A percentile compares a stretch with the other conserved stretches of the same genome.
These are phyloP conservation scores for Fusarium napiforme DNA, from an alignment of 2,329 filamentous ascomycete genomes.

Conservation along the genomic window DNA sequence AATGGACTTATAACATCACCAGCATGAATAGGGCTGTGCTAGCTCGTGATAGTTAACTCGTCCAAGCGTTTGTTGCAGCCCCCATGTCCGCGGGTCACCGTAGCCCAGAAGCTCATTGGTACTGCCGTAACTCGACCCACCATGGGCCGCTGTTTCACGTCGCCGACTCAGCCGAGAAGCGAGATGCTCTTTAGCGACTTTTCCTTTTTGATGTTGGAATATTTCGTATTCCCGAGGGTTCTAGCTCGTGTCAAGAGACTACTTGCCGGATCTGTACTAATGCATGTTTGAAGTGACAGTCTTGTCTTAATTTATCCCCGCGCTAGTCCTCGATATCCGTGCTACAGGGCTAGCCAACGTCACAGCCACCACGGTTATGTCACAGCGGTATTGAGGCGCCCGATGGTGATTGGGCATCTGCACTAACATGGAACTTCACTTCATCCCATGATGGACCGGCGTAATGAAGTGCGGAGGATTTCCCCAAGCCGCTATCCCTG, in stretches of 20 bases:
- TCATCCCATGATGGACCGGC: background rate
- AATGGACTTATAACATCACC: background rate
- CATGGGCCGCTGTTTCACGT: background rate
- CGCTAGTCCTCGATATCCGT: background rate
- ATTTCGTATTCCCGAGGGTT: background rate
- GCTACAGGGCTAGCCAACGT: background rate
- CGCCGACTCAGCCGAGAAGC: background rate
- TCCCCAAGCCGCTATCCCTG: background rate
- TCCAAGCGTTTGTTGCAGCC: background rate
- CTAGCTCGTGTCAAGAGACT: background rate
- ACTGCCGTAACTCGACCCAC: background rate
- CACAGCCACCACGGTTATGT: background rate
- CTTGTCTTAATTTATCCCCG: background rate
- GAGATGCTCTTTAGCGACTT: background rate
- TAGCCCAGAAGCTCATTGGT: background rate
- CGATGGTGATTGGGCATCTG: background rate
- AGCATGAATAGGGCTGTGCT: background rate
- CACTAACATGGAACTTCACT: background rate
- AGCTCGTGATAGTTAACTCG: background rate
- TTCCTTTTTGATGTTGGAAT: background rate
- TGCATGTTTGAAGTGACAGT: background rate
- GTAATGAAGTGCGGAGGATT: background rate
- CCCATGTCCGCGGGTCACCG: background rate
- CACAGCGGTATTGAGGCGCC: background rate
- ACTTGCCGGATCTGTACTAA: background rate